Conservation (phyloP, 192 early-diverging fungal species). For the Entomortierella parvispora region DNA sequence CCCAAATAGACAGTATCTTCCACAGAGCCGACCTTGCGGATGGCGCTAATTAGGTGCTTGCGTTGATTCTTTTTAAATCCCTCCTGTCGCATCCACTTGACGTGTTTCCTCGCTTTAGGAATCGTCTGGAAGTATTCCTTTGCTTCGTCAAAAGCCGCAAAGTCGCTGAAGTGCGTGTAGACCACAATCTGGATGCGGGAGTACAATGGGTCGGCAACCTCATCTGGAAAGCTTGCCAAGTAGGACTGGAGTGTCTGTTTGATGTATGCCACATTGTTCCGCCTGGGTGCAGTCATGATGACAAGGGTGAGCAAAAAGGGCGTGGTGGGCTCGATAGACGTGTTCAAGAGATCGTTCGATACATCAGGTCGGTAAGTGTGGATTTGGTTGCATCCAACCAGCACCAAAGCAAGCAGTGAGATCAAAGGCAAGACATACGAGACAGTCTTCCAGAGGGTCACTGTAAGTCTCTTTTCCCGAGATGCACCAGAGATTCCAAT, state of each 20-base stretch:
- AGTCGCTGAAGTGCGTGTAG: conserved; percentile 62
- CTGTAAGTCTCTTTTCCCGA: conserved; percentile 1
- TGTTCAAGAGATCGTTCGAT: conserved; percentile 8
- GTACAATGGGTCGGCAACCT: conserved; percentile 47
- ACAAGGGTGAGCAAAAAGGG: conserved; percentile 55
- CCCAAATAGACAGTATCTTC: conserved; percentile 56
- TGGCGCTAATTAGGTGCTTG: conserved; percentile 58
- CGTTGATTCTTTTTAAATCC: conserved; percentile 61
- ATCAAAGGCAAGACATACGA: conserved; percentile 25
- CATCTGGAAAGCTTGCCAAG: conserved; percentile 54
- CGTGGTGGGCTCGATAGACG: conserved; percentile 31
- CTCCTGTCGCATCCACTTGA: conserved; percentile 54
- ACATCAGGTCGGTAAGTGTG: conserved; percentile 27
- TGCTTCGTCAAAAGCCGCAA: conserved; percentile 51
- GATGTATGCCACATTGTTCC: conserved; percentile 56
- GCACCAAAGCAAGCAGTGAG: conserved; percentile 21
- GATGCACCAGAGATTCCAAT: background rate
- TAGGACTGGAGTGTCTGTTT: conserved; percentile 56
- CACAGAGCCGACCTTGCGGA: conserved; percentile 37
- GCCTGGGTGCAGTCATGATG: conserved; percentile 62
- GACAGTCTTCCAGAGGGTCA: conserved; percentile 15
- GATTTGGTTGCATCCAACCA: conserved; percentile 35
- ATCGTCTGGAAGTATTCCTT: conserved; percentile 33
- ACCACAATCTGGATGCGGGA: conserved; percentile 56
- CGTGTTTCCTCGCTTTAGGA: conserved; percentile 55